A percentile compares a stretch with the other conserved stretches of the same genome.
These are phyloP conservation scores for Prunus padus DNA, from an alignment of 306 rosid species.

Conservation along the genomic window DNA sequence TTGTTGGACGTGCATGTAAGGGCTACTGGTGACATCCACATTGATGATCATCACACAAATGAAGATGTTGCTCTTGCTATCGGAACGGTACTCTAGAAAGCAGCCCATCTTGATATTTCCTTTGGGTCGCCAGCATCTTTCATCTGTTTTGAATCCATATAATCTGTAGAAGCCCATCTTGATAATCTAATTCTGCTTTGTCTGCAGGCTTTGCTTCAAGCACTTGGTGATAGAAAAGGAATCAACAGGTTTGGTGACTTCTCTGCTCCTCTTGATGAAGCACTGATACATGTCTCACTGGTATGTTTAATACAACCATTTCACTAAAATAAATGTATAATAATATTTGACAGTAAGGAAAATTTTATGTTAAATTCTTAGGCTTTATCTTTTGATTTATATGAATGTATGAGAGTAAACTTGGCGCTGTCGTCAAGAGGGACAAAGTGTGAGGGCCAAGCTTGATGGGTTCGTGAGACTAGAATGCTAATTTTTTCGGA, in stretches of 20 bases:
- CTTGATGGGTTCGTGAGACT: neutral
- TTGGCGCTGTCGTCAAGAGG: neutral
- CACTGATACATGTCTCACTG: conserved; percentile 81
- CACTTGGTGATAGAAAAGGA: conserved; percentile 96
- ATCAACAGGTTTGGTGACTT: conserved; percentile 93
- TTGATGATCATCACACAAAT: conserved; percentile 92
- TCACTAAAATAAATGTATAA: neutral
- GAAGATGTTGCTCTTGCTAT: conserved; percentile 93
- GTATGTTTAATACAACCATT: conserved; percentile 41
- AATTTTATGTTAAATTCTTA: neutral
- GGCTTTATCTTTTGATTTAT: neutral
- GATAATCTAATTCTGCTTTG: conserved; percentile 17
- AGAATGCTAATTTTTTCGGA: neutral
- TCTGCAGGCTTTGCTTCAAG: conserved; percentile 79
- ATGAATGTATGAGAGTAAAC: neutral
- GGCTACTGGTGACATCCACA: conserved; percentile 83
- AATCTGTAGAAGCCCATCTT: neutral
- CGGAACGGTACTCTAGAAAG: conserved; percentile 64
- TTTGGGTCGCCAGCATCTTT: neutral
- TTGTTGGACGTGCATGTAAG: conserved; percentile 72
- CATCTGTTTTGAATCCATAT: neutral
- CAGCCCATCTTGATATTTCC: conserved; percentile 16
- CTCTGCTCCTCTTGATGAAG: conserved; percentile 97
- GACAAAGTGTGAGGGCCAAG: neutral
- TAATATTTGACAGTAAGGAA: neutral